Percentiles rank a stretch among this genome's conserved stretches.
These are phyloP conservation scores for Fragaria vesca DNA, from an alignment of 306 rosid species.

Conservation along the genomic window DNA sequence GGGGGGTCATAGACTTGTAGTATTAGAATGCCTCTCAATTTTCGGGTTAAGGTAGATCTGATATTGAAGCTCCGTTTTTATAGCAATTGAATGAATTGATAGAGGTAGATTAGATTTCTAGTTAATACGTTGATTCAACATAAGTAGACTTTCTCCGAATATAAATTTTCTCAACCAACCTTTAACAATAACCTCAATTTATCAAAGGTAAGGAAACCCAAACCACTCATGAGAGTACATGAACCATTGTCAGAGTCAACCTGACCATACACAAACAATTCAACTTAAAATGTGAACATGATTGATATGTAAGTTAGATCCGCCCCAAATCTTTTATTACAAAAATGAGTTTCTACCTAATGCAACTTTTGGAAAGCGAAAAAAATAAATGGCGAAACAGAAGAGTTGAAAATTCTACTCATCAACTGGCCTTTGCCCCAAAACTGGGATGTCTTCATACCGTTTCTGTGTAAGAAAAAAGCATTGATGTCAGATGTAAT, in stretches of 20 bases:
- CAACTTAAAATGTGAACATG: slow-evolving; percentile 32
- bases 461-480: slow-evolving; percentile 46
- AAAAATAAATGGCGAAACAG: slow-evolving; percentile 10
- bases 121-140: too few species aligned
- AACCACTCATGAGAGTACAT: background rate
- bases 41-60: too few species aligned
- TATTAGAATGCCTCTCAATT: too few species aligned
- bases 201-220: background rate
- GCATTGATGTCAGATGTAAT: background rate
- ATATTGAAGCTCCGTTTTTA: too few species aligned
- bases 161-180: background rate
- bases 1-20: too few species aligned
- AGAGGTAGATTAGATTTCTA: too few species aligned
- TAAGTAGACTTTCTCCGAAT: background rate
- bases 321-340: slow-evolving; percentile 41
- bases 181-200: too few species aligned
- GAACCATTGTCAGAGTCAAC: slow-evolving; percentile 7
- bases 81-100: too few species aligned
- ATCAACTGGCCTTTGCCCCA: slow-evolving; percentile 59
- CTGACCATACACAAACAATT: slow-evolving; percentile 8
- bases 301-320: slow-evolving; percentile 15
- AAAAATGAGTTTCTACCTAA: slow-evolving; percentile 52
- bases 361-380: slow-evolving; percentile 35
- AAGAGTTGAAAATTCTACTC: slow-evolving; percentile 32
- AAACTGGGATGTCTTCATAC: slow-evolving; percentile 53